Conservation (phyloP, 139 green algal genomes). For the Tetraselmis chui region DNA sequence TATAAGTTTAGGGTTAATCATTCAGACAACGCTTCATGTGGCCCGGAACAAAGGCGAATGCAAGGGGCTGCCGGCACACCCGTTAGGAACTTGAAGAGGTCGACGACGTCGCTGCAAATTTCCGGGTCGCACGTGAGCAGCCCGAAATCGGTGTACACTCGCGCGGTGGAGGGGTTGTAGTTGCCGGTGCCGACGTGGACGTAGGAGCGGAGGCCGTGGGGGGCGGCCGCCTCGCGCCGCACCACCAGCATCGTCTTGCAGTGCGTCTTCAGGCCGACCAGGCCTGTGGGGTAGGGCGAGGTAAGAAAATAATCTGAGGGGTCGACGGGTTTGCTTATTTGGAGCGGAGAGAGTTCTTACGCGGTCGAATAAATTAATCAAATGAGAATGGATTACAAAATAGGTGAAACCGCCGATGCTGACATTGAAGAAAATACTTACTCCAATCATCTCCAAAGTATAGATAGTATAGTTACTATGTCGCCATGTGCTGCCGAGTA, state of each 20-base stretch:
- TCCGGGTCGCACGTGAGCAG: conserved; percentile 43
- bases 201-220: conserved; percentile 36
- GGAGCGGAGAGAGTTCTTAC: too few species aligned
- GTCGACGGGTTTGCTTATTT: too few species aligned
- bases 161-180: conserved; percentile 54
- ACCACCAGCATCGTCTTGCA: conserved; percentile 47
- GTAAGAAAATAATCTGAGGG: too few species aligned
- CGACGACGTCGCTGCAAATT: conserved; percentile 37
- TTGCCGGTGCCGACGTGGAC: conserved; percentile 58
- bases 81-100: conserved; percentile 63
- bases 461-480: too few species aligned
- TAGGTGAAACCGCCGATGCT: too few species aligned
- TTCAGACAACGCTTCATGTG: background rate
- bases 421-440: too few species aligned
- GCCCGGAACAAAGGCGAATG: too few species aligned
- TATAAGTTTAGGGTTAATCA: background rate
- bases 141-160: conserved; percentile 51
- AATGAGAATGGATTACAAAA: too few species aligned
- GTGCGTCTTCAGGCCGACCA: conserved; percentile 59
- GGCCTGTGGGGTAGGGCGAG: conserved; percentile 1
- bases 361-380: too few species aligned
- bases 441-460: too few species aligned
- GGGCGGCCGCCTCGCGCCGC: conserved; percentile 11
- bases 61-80: conserved; percentile 26
- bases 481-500: too few species aligned